A percentile compares a stretch with the other conserved stretches of the same genome.
These are phyloP conservation scores for Aspergillus heteromorphus DNA, from an alignment of 495 filamentous ascomycete genomes.

Conservation along the genomic window DNA sequence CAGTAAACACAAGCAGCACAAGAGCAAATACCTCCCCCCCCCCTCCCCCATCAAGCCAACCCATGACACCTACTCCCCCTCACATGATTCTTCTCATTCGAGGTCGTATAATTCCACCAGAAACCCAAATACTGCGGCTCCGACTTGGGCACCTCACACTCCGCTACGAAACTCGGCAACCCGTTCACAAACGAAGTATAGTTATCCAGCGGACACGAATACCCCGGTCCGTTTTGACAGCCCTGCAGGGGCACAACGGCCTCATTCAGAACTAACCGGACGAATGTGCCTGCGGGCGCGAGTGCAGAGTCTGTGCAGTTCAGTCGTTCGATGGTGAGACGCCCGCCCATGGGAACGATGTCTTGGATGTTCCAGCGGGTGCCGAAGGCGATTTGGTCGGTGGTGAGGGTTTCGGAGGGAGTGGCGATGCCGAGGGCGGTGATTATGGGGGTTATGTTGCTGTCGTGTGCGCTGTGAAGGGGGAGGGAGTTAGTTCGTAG, in stretches of 20 bases:
- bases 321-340: conserved; percentile 43
- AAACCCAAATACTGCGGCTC: conserved; percentile 20
- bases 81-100: not conserved
- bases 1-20: no score
- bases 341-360: conserved; percentile 49
- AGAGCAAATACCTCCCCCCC: no score
- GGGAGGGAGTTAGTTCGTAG: not conserved
- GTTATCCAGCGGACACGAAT: conserved; percentile 16
- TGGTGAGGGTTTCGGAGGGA: conserved; percentile 36
- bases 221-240: conserved; percentile 19
- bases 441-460: conserved; percentile 48
- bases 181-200: conserved; percentile 10
- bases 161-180: conserved; percentile 10
- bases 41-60: not conserved
- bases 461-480: conserved; percentile 44
- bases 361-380: conserved; percentile 44
- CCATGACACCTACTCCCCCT: not conserved
- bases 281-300: conserved; percentile 13
- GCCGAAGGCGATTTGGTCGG: conserved; percentile 29
- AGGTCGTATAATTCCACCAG: conserved; percentile 21
- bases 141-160: conserved; percentile 12
- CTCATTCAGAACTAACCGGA: conserved; percentile 22
- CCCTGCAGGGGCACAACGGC: conserved; percentile 20
- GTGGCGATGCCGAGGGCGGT: conserved; percentile 42
- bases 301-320: conserved; percentile 33